Conservation (phyloP, 2,329 filamentous ascomycete genomes). For the Venturia carpophila region DNA sequence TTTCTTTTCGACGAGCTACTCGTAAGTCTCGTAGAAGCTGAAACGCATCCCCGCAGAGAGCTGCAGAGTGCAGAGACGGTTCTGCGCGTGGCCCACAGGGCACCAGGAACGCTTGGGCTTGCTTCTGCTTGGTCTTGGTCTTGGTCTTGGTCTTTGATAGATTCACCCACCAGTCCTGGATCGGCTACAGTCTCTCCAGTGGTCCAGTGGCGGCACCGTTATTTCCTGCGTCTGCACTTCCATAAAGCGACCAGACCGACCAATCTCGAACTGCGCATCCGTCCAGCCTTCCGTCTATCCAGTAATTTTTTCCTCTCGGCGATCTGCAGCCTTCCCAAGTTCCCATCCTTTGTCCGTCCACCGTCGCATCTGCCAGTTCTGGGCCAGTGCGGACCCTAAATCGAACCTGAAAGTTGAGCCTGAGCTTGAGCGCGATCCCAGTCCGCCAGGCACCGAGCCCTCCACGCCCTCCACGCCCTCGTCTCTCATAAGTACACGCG, state of each 20-base stretch:
- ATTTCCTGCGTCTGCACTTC: constrained; percentile 11
- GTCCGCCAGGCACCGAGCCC: constrained; percentile 1
- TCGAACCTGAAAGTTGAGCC: neutral
- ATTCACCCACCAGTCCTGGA: constrained; percentile 1
- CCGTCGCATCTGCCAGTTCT: constrained; percentile 1
- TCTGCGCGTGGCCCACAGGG: constrained; percentile 4
- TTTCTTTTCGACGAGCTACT: neutral
- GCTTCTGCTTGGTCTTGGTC: too few relatives aligned
- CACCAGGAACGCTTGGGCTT: neutral
- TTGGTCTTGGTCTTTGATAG: neutral
- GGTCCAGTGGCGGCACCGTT: neutral
- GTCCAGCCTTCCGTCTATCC: neutral
- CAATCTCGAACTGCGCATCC: neutral
- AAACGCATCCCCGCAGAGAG: constrained; percentile 5
- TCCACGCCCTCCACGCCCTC: too few relatives aligned
- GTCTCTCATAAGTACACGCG: constrained; percentile 9
- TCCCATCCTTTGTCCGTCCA: neutral
- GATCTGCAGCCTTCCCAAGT: constrained; percentile 13
- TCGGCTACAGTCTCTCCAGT: neutral
- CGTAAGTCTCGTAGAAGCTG: constrained; percentile 11
- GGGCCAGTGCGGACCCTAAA: neutral
- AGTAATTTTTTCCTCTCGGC: neutral
- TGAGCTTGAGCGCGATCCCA: neutral
- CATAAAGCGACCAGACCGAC: neutral
- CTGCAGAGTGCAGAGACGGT: neutral